Evolutionary conservation across 2,329 filamentous ascomycete genomes (phyloP).

Genomic region (Talaromyces sp.): DNA sequence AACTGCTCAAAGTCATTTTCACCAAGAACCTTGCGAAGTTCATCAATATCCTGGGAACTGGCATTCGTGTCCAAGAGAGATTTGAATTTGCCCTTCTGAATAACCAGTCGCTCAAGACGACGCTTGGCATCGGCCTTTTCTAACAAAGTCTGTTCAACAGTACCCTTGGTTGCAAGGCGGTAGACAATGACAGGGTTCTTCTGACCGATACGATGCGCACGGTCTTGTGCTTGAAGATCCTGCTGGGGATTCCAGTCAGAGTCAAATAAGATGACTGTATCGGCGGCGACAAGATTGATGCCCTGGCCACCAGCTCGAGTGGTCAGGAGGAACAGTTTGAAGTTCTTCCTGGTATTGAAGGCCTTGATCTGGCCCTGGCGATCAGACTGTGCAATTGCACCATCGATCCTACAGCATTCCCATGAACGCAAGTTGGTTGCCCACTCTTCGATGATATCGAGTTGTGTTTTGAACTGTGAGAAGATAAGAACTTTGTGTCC

Average conservation of each 20-base stretch:
- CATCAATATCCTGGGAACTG: conserved; percentile 56
- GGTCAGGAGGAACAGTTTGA: conserved; percentile 81
- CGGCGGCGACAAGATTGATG: conserved; percentile 88
- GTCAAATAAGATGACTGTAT: conserved; percentile 92
- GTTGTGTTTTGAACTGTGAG: conserved; percentile 91
- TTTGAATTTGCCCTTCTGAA: conserved; percentile 86
- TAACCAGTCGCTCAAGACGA: conserved; percentile 89
- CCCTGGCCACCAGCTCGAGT: conserved; percentile 92
- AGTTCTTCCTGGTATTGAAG: conserved; percentile 68
- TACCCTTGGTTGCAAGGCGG: conserved; percentile 87
- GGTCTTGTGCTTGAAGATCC: conserved; percentile 93
- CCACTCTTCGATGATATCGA: conserved; percentile 89
- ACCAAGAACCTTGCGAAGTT: conserved; percentile 65
- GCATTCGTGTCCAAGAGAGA: conserved; percentile 63
- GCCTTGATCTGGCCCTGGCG: conserved; percentile 70
- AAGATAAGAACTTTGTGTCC: conserved; percentile 94
- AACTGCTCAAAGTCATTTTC: conserved; percentile 73
- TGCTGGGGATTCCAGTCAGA: conserved; percentile 95
- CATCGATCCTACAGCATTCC: conserved; percentile 65
- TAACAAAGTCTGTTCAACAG: conserved; percentile 85
- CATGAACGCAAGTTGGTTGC: conserved; percentile 48
- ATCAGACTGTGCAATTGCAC: conserved; percentile 74
- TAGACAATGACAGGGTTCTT: conserved; percentile 90
- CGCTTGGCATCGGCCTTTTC: conserved; percentile 90
- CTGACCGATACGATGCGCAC: conserved; percentile 92